These are phyloP conservation scores for Globisporangium spinosum DNA, from an alignment of 352 stramenopile species.

Conservation along the genomic window DNA sequence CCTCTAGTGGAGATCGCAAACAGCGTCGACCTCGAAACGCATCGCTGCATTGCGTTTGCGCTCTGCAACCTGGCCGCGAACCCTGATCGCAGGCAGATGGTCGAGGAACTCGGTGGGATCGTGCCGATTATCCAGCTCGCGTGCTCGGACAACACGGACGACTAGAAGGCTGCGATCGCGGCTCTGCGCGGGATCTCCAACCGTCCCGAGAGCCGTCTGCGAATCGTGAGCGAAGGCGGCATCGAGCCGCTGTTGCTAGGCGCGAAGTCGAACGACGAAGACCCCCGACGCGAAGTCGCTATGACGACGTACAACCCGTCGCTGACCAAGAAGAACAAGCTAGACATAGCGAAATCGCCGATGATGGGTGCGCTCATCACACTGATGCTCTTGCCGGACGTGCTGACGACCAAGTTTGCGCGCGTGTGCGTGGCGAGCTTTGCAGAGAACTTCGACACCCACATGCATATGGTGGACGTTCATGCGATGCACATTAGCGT, in stretches of 20 bases:
- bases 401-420: constrained; percentile 59
- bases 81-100: constrained; percentile 70
- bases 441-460: constrained; percentile 88
- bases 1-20: constrained; percentile 93
- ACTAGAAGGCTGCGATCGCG: constrained; percentile 91
- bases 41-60: constrained; percentile 95
- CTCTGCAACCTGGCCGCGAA: constrained; percentile 95
- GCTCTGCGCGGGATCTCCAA: constrained; percentile 90
- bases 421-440: constrained; percentile 91
- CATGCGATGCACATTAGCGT: constrained; percentile 87
- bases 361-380: constrained; percentile 78
- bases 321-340: constrained; percentile 94
- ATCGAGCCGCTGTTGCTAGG: constrained; percentile 88
- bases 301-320: constrained; percentile 91
- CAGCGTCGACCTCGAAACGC: constrained; percentile 90
- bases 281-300: constrained; percentile 86
- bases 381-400: constrained; percentile 83
- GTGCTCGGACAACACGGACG: constrained; percentile 81
- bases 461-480: constrained; percentile 81
- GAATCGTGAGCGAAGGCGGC: constrained; percentile 88
- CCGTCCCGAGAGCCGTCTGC: constrained; percentile 73
- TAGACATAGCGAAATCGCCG: constrained; percentile 84
- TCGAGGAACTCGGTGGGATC: constrained; percentile 92
- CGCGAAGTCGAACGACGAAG: constrained; percentile 56
- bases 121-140: constrained; percentile 94